These are phyloP conservation scores for Trichophyton equinum DNA, from an alignment of 2,329 filamentous ascomycete genomes.

Conservation along the genomic window DNA sequence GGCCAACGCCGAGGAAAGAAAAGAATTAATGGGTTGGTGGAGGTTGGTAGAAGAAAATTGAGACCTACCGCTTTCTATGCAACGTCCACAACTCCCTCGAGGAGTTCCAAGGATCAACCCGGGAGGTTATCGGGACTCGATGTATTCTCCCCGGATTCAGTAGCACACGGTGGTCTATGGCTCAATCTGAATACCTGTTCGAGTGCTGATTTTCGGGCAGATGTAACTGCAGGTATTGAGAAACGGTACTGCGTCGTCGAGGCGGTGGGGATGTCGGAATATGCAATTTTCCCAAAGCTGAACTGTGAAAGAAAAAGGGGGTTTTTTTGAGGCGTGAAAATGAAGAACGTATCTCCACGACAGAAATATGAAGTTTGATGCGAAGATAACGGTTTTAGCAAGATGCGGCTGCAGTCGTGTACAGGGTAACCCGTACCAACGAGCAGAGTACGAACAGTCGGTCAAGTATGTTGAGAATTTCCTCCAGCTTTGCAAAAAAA, in stretches of 20 bases:
- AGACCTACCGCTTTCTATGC: slow-evolving; percentile 1
- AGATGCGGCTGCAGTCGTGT: neutral
- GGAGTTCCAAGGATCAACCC: neutral
- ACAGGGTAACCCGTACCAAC: neutral
- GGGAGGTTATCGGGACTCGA: neutral
- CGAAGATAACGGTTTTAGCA: neutral
- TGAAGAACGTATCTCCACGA: neutral
- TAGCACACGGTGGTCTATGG: neutral
- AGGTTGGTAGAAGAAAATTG: neutral
- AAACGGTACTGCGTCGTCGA: neutral
- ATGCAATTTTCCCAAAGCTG: neutral
- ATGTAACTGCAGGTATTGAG: neutral
- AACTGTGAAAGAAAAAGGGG: neutral
- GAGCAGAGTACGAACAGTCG: neutral
- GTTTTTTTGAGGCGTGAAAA: neutral
- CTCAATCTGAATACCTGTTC: slow-evolving; percentile 1
- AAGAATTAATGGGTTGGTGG: neutral
- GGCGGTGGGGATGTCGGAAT: neutral
- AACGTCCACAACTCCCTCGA: neutral
- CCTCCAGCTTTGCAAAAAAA: neutral
- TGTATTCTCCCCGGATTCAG: neutral
- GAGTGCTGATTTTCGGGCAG: slow-evolving; percentile 1
- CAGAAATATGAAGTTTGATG: neutral
- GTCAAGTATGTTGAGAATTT: slow-evolving; percentile 1
- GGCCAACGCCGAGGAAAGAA: neutral